Conservation (phyloP, 164 flowering plant species). For the Sextonia rubra region DNA sequence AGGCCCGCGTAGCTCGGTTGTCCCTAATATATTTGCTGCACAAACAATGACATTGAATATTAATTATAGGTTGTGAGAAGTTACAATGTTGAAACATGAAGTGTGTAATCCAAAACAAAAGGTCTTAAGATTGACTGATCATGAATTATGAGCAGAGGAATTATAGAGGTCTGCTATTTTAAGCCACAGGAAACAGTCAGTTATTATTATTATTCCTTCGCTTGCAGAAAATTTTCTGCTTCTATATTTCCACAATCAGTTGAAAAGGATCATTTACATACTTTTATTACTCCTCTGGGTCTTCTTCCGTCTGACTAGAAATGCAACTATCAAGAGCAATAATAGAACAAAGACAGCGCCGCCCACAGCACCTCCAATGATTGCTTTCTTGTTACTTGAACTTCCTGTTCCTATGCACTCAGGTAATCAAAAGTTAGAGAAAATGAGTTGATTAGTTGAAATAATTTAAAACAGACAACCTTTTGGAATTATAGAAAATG, state of each 20-base stretch:
- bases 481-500: neutral
- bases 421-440: too few species aligned
- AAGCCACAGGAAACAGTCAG: too few species aligned
- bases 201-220: too few species aligned
- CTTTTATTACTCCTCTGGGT: slow-evolving; percentile 12
- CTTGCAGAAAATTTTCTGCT: too few species aligned
- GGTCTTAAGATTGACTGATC: too few species aligned
- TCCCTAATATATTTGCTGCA: slow-evolving; percentile 44
- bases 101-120: too few species aligned
- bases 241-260: too few species aligned
- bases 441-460: neutral
- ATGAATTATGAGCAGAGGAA: too few species aligned
- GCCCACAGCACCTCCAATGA: slow-evolving; percentile 37
- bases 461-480: neutral
- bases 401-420: slow-evolving; percentile 15
- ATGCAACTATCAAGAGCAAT: slow-evolving; percentile 10
- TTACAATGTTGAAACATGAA: too few species aligned
- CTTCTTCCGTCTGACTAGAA: slow-evolving; percentile 15
- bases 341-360: slow-evolving; percentile 29
- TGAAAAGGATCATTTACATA: neutral
- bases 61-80: too few species aligned
- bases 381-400: slow-evolving; percentile 30
- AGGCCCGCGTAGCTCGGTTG: slow-evolving; percentile 53
- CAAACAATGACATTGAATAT: neutral
- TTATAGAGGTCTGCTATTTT: too few species aligned